Base-by-base conservation (phyloP, 1,284 basidiomycete species). In the Laetiporus sulphureus region DNA sequence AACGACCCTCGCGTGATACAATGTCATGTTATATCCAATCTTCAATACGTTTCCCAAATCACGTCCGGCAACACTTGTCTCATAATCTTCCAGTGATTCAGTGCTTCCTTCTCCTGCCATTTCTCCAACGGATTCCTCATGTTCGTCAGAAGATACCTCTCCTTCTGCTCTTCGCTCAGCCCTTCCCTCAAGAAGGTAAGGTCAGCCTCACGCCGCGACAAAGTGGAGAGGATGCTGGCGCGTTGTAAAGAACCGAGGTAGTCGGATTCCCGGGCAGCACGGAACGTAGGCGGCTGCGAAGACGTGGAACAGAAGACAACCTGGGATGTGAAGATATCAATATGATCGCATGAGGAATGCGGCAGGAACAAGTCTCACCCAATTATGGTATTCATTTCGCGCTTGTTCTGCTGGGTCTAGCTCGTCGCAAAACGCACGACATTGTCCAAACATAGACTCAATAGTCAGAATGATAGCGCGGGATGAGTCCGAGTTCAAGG, bases 381-480 rank as follows among this genome's bases (percentile, higher is more conserved):
- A 74, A 59, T 93, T 93, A 36, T 83, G 65, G 54, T 87, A 80
- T 31, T 80, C 77, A 2, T 70, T 61, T 20, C 68, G 63, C 45
- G 71, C 56, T 30, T 77, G 69, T 19, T 72, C 67, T 0, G 63
- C 46, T 10, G 75, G 48, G 16, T 67, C 62, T 32, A 77, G 58
- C 8, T 69, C 64, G 60, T 95, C 92, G 49, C 85, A 80, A 67
- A 93, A 91, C 1, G 74, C 81, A 16, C 90, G 77, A 58, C 92
- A 96, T 51, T 77, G 72, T 1, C 69, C 69, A 59, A 95, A 93
- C 19, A 57, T 75, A 53, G 58, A 70, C 49, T 68, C 62, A 2
- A 96, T 61, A 0, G 92, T 95, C 19, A 72, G 63, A 5, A 86
- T 59, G 29, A 95, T 72, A 19, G 83, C 72, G 40, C 70, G 73